Base-by-base conservation (phyloP, 2,329 filamentous ascomycete genomes). In the Exutisphaerella laricina region DNA sequence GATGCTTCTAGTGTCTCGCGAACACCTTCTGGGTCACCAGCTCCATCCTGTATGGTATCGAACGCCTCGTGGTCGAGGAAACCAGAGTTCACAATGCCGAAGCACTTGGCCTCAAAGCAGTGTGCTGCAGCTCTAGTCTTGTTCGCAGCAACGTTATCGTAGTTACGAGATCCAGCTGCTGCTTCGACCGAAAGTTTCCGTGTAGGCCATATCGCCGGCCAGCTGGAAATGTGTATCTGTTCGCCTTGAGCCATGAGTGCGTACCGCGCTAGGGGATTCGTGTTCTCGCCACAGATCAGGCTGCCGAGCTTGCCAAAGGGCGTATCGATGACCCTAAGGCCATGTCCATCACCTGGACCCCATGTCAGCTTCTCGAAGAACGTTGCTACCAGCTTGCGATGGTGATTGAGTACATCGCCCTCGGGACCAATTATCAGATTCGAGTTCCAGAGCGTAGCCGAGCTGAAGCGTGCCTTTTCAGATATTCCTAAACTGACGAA, bases 51-150 rank as follows among this genome's bases (percentile, higher is more conserved):
- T 2, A 73, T 37, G 6, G 29, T 29, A 49, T 43, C 61, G 12
- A 43, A 34, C 50, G 52, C 53, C 2, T 37, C 41, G 0, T 65
- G 31, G 14, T 66, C 69, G 0, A 78, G 56, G 16, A 66, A 54
- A 0, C 68, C 69, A 0, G 70, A 64, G 48, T 72, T 74, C 12
- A 75, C 54, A 1, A 78, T 66, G 0, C 74, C 75, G 34, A 78
- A 79, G 31, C 69, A 73, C 49, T 79, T 79, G 0, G 71, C 74
- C 42, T 78, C 76, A 48, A 79, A 78, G 48, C 74, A 78, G 54
- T 78, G 74, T 0, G 73, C 73, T 0, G 73, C 73, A 2, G 72
- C 69, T 2, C 75, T 61, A 0, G 63, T 73, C n/a, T 66, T 61
- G 47, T 79, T 78, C 0, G 74, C 74, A 0, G 69, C 62, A 1